A percentile compares a stretch with the other conserved stretches of the same genome.
Evolutionary conservation across 805 yeast species (phyloP).

Genomic region (Saccharomycopsis oosterbeekiorum): DNA sequence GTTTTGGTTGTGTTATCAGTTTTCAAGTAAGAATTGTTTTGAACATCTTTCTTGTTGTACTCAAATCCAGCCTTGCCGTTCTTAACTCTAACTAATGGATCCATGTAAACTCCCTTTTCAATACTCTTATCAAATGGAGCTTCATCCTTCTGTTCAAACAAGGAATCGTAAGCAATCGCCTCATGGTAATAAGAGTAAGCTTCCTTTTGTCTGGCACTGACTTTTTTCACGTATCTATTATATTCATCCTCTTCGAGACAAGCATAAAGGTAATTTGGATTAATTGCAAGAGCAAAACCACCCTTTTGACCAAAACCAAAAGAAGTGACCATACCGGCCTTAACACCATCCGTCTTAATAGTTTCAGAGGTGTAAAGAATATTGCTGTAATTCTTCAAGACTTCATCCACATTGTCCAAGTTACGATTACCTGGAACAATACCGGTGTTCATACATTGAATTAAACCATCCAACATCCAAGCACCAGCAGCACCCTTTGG

Average conservation of each 20-base stretch:
- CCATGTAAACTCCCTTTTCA: slow-evolving; percentile 87
- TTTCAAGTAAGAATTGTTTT: slow-evolving; percentile 26
- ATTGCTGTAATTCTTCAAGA: slow-evolving; percentile 73
- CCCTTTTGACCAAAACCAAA: slow-evolving; percentile 99
- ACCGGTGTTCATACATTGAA: slow-evolving; percentile 88
- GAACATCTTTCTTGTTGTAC: slow-evolving; percentile 43
- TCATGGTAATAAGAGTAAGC: slow-evolving; percentile 94
- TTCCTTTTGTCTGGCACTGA: slow-evolving; percentile 69
- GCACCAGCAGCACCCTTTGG: slow-evolving; percentile 99
- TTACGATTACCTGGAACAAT: slow-evolving; percentile 97
- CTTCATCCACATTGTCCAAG: slow-evolving; percentile 89
- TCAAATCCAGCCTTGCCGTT: slow-evolving; percentile 31
- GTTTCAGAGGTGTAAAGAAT: slow-evolving; percentile 92
- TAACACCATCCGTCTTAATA: slow-evolving; percentile 90
- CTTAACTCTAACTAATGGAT: slow-evolving; percentile 80
- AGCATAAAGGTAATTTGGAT: slow-evolving; percentile 89
- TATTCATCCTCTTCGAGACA: slow-evolving; percentile 65
- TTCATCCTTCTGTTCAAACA: slow-evolving; percentile 87
- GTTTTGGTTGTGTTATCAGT: slow-evolving; percentile 14
- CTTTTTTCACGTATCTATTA: slow-evolving; percentile 61
- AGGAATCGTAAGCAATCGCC: slow-evolving; percentile 80
- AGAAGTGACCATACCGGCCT: slow-evolving; percentile 94
- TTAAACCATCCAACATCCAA: slow-evolving; percentile 98
- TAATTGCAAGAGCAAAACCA: slow-evolving; percentile 86
- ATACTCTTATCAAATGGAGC: slow-evolving; percentile 87